Base-by-base conservation (phyloP, 1,284 basidiomycete genomes). In the Cutaneotrichosporon sp. region DNA sequence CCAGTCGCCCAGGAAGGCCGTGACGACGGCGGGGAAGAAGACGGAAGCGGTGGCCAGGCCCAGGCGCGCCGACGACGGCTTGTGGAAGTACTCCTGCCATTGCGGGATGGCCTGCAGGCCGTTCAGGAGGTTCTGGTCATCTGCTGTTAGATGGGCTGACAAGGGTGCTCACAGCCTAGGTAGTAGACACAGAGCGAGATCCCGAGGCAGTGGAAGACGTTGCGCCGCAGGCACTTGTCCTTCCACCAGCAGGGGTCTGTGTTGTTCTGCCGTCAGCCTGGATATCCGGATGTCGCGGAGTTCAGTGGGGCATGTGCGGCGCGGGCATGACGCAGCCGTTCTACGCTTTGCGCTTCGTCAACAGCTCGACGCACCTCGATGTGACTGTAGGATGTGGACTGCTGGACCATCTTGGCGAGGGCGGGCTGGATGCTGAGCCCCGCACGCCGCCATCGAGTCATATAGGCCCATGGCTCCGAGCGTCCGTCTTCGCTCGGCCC, bases 61-160 rank as follows among this genome's bases (percentile, higher is more conserved):
- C 33, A 74, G 71, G 11, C 51, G 54, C 8, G 64, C 59, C 22
- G 67, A 59, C 11, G 53, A 54, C 4, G 72, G 72, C 2, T 58
- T 38, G 27, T 63, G 46, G 51, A 73, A 73, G 66, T 69, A 73
- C 14, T 51, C 59, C 24, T 68, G 62, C 71, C 71, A 73, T 38
- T 54, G 54, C 0, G 67, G 68, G 10, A 70, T 52, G 4, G 68
- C 58, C 31, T 68, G 67, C 27, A 70, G 54, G 59, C 68, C 71
- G 25, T 62, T 69, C 7, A 72, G 59, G 0, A 73, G 60, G 18
- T 58, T 60, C 38, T 67, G 66, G 57, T 73, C 70, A 50, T 73
- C 50, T 51, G 18, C 11, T 13, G 20, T 36, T 22, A 49, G 22
- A 20, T 29, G 24, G 18, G 2, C 10, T 4, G 27, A 16, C 47